Evolutionary conservation across 345 rosid species (phyloP).

Genomic region (Lumnitzera racemosa): DNA sequence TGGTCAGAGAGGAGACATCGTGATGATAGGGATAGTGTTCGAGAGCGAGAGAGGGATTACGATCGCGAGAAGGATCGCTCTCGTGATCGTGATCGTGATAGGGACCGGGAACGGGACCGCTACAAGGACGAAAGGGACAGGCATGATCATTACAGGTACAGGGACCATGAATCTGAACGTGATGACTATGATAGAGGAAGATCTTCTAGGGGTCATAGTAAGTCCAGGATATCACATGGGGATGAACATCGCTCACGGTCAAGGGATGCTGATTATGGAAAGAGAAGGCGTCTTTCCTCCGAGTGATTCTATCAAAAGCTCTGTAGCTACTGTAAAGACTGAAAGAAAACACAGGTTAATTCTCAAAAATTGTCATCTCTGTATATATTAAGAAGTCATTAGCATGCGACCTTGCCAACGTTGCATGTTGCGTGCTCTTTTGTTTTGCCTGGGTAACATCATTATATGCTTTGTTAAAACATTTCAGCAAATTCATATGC

Average conservation of each 20-base stretch:
- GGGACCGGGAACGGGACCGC: conserved; percentile 31
- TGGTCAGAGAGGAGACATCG: conserved; percentile 56
- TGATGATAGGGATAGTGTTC: conserved; percentile 51
- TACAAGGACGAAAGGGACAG: conserved; percentile 52
- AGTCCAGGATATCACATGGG: conserved; percentile 22
- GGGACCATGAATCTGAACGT: conserved; percentile 53
- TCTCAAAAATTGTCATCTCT: too few relatives aligned
- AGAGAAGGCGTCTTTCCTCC: conserved; percentile 60
- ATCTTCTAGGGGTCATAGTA: conserved; percentile 29
- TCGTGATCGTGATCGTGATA: conserved; percentile 41
- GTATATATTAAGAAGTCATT: too few relatives aligned
- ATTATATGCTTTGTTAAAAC: too few relatives aligned
- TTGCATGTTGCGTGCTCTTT: too few relatives aligned
- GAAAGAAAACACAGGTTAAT: too few relatives aligned
- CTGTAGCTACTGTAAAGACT: too few relatives aligned
- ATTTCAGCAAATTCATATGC: too few relatives aligned
- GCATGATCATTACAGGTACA: conserved; percentile 26
- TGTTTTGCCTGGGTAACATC: too few relatives aligned
- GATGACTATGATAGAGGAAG: conserved; percentile 64
- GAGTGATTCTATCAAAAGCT: conserved; percentile 23
- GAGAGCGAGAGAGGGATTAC: conserved; percentile 42
- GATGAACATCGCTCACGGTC: conserved; percentile 67
- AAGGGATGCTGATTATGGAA: conserved; percentile 75
- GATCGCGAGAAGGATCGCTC: conserved; percentile 57
- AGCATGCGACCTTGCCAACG: too few relatives aligned